A percentile compares a stretch with the other conserved stretches of the same genome.
phyloP scores from a whole-genome alignment of 2,329 filamentous ascomycete species.

The Botryotinia narcissicola region DNA sequence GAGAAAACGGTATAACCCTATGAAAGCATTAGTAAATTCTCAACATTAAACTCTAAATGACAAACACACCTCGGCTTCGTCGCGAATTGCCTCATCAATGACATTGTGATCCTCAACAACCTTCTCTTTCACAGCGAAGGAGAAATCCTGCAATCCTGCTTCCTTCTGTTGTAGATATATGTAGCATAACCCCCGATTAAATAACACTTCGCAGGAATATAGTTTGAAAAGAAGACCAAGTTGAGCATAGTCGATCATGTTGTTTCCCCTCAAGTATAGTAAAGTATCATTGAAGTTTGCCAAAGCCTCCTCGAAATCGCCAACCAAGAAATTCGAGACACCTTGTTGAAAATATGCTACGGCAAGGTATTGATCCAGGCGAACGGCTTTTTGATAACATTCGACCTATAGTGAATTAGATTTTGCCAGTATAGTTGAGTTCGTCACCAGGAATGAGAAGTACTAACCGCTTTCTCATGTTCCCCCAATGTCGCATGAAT shows the following conservation, averaged over 20 bases:
- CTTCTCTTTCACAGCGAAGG: constrained; percentile 91
- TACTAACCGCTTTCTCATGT: constrained; percentile 86
- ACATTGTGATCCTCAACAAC: constrained; percentile 95
- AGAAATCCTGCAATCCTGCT: constrained; percentile 84
- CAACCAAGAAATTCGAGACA: constrained; percentile 94
- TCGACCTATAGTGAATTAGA: constrained; percentile 65
- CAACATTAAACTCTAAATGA: background rate
- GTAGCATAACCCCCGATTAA: constrained; percentile 96
- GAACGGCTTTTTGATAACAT: constrained; percentile 88
- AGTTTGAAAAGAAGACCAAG: constrained; percentile 92
- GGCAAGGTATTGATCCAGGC: constrained; percentile 90
- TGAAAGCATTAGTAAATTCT: constrained; percentile 24
- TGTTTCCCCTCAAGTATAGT: constrained; percentile 90
- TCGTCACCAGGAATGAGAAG: constrained; percentile 8
- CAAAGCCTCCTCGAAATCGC: constrained; percentile 94
- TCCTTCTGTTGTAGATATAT: constrained; percentile 94
- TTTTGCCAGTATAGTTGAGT: background rate
- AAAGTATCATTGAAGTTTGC: constrained; percentile 99
- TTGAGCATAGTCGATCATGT: constrained; percentile 97
- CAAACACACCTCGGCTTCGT: constrained; percentile 76
- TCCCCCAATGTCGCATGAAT: constrained; percentile 96
- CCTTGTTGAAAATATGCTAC: constrained; percentile 98
- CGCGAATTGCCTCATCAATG: constrained; percentile 93
- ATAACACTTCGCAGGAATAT: constrained; percentile 95
- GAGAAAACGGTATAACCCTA: constrained; percentile 98